These are phyloP conservation scores for Irpex sp. DNA, from an alignment of 1,284 basidiomycete species.

Conservation along the genomic window DNA sequence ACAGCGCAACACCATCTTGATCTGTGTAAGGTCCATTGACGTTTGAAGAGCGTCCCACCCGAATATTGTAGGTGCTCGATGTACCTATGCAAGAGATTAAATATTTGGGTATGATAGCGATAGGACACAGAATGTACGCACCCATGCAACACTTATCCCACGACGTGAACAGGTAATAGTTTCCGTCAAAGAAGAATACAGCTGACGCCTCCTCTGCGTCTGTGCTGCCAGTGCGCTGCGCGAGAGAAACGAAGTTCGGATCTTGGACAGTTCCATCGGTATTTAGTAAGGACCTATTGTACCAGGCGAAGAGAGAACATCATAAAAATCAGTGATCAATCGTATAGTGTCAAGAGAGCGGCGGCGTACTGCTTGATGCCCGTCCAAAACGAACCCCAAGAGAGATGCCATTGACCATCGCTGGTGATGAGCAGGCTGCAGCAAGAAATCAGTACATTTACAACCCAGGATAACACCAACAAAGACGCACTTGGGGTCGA, in stretches of 20 bases:
- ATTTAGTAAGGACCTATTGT: not conserved
- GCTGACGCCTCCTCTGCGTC: not conserved
- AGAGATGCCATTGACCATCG: conserved; percentile 35
- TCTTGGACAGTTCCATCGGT: not conserved
- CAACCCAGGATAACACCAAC: too few relatives aligned
- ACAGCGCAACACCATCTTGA: conserved; percentile 38
- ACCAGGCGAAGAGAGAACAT: too few relatives aligned
- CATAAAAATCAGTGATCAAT: too few relatives aligned
- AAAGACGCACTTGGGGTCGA: not conserved
- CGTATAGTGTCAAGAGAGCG: not conserved
- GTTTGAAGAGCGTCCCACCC: conserved; percentile 47
- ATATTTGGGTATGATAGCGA: too few relatives aligned
- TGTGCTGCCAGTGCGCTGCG: not conserved
- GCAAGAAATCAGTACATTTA: not conserved
- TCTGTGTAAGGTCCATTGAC: conserved; percentile 46
- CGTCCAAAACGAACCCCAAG: conserved; percentile 50
- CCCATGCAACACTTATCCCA: not conserved
- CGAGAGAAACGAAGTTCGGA: not conserved
- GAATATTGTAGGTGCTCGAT: conserved; percentile 55
- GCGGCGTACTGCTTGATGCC: conserved; percentile 41
- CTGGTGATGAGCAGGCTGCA: not conserved
- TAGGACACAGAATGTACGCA: not conserved
- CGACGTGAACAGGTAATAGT: not conserved
- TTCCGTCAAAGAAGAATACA: not conserved
- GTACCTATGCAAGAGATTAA: conserved; percentile 5